Base-by-base conservation (phyloP, 2,329 filamentous ascomycete genomes). In the Cyclaneusma minus region DNA sequence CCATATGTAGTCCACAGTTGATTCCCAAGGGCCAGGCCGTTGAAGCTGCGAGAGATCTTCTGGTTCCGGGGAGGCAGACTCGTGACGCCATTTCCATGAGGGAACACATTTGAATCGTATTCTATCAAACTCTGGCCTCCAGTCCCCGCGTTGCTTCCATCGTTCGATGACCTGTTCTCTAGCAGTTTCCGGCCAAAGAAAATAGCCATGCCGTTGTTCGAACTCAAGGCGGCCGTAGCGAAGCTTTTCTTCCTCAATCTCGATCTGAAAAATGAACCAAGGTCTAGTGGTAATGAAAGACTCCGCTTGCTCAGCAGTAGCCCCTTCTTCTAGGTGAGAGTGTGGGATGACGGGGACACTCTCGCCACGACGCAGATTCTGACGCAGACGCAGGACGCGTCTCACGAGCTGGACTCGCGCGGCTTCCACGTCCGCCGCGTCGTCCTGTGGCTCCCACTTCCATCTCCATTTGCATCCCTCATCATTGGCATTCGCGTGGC, bases 71-170 rank as follows among this genome's bases (percentile, higher is more conserved):
- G 27, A 35, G 15, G 36, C 35, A 18, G 35, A 36, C 12, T 38
- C 36, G 24, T 38, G 29, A 8, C 21, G 25, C 35, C 34, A 39
- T 18, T 36, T 39, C 34, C 35, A 39, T 7, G 31, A 28, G 7
- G 13, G 27, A 14, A 29, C 22, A n/a, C n/a, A n/a, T n/a, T n/a
- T n/a, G 10, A n/a, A 7, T 9, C 13, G 7, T 9, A 13, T 24
- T 10, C 14, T 15, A 12, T 32, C 11, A 13, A 22, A 32, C 6
- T 30, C 32, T 5, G 27, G 13, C 21, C 27, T 32, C 32, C 29
- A 38, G 21, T 38, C 31, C 7, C 33, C 33, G 16, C 32, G 35
- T n/a, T n/a, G n/a, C n/a, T n/a, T n/a, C n/a, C n/a, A n/a, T n/a
- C n/a, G n/a, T n/a, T n/a, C n/a, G n/a, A n/a, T n/a, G n/a, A n/a